phyloP scores from a whole-genome alignment of 2,329 filamentous ascomycete species.

The Domatiomyces globalis region DNA sequence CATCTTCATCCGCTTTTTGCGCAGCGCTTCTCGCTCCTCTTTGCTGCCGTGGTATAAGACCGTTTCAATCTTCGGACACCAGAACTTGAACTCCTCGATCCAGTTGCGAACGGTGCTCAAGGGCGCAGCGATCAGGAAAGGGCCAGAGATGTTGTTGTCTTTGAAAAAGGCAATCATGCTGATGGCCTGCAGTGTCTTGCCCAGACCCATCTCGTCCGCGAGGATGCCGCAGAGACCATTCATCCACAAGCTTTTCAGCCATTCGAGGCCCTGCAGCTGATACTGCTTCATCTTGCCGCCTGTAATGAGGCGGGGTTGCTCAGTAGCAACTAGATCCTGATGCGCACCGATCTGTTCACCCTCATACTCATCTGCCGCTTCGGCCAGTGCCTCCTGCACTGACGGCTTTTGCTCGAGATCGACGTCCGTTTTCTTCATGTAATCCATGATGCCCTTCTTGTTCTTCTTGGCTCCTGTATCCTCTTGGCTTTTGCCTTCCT shows the following conservation, averaged over 20 bases:
- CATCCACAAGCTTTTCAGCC: slow-evolving; percentile 72
- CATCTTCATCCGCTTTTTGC: slow-evolving; percentile 53
- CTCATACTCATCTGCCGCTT: slow-evolving; percentile 44
- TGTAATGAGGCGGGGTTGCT: slow-evolving; percentile 71
- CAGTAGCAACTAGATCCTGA: slow-evolving; percentile 56
- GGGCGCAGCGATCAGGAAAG: slow-evolving; percentile 80
- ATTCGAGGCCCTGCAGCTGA: slow-evolving; percentile 84
- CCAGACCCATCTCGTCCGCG: slow-evolving; percentile 87
- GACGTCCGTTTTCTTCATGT: slow-evolving; percentile 47
- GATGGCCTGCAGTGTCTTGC: slow-evolving; percentile 86
- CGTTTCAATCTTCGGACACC: slow-evolving; percentile 78
- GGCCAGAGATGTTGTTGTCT: slow-evolving; percentile 75
- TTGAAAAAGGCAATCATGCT: slow-evolving; percentile 73
- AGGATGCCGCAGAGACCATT: slow-evolving; percentile 85
- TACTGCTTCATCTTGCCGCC: slow-evolving; percentile 89
- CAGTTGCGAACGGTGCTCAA: slow-evolving; percentile 89
- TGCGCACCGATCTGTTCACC: slow-evolving; percentile 49
- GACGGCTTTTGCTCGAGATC: slow-evolving; percentile 38
- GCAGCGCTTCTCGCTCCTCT: slow-evolving; percentile 60
- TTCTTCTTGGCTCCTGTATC: slow-evolving; percentile 20
- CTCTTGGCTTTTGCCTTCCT: slow-evolving; percentile 18
- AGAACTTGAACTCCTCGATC: slow-evolving; percentile 84
- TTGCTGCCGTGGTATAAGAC: slow-evolving; percentile 83
- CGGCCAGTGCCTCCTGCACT: slow-evolving; percentile 43
- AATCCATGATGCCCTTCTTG: slow-evolving; percentile 37